Base-by-base conservation (phyloP, 495 filamentous ascomycete genomes). In the Aspergillus ellipticus region DNA sequence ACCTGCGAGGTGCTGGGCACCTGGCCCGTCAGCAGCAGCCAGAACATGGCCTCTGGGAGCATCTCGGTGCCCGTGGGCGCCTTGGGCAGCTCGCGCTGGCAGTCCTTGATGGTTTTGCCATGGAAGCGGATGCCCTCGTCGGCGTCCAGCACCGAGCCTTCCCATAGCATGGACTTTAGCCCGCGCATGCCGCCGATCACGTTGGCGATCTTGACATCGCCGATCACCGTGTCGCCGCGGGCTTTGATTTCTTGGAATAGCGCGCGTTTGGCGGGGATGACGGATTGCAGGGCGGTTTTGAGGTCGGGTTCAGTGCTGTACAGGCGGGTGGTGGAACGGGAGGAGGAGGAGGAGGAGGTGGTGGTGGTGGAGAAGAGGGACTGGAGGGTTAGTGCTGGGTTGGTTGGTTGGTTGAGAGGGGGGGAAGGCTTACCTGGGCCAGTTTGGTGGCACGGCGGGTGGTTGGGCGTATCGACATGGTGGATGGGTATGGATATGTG, bases 1-100 rank as follows among this genome's bases (percentile, higher is more conserved):
- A 91, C 82, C 71, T 98, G 94, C 33, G 72, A 69, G 21, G 85
- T 87, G 2, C 88, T 88, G 9, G 94, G 94, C 21, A 98, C 89
- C 71, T 93, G 80, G 54, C 94, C 95, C 8, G 94, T 98, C 56
- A 98, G 75, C 15, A 98, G 86, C 22, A 98, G 87, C 94, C 94
- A 98, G 82, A 98, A 98, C 94, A 98, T 97, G 67, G 92, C 86
- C 74, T 98, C 94, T 35, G 94, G 94, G 2, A 98, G 86, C 95
- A 97, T 97, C 77, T 98, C 93, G n/a, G 90, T 94, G 55, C 94
- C 94, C 2, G 88, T 83, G 53, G 83, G 89, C 51, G 92, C 94
- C 78, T 96, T 97, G 63, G 94, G 94, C 7, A 98, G 83, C 67
- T 95, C 85, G 54, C 84, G 82, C 66, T 96, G 92, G 81, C 94